These are phyloP conservation scores for Leccinum longicurvipes DNA, from an alignment of 768 basidiomycete genomes.

Conservation along the genomic window DNA sequence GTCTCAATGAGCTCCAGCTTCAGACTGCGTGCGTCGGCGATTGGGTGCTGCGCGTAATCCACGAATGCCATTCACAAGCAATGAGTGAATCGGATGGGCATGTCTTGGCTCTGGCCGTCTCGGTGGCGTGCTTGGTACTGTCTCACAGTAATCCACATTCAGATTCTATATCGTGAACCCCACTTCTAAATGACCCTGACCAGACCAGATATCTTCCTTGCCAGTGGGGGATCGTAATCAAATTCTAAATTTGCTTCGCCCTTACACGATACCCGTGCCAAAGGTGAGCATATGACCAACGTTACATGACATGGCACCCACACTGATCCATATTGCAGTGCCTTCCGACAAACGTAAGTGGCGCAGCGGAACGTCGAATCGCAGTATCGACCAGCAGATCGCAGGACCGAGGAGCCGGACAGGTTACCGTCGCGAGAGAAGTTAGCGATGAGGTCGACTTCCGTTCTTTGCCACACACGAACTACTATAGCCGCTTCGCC, in stretches of 20 bases:
- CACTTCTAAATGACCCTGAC: conserved; percentile 26
- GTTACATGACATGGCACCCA: conserved; percentile 1
- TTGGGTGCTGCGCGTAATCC: conserved; percentile 25
- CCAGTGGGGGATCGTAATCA: conserved; percentile 37
- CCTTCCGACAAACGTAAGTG: conserved; percentile 27
- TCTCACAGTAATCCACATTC: conserved; percentile 35
- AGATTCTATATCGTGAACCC: conserved; percentile 21
- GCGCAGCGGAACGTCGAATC: conserved; percentile 14
- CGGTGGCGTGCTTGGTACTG: conserved; percentile 34
- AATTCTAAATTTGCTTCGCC: conserved; percentile 41
- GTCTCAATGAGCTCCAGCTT: conserved; percentile 46
- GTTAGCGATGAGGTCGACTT: conserved; percentile 9
- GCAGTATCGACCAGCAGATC: conserved; percentile 21
- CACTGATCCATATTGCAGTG: conserved; percentile 24
- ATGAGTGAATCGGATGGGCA: conserved; percentile 9
- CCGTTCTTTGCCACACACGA: conserved; percentile 9
- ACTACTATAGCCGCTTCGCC: conserved; percentile 20
- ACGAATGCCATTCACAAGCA: conserved; percentile 11
- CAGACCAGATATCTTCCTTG: conserved; percentile 39
- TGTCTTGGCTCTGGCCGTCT: conserved; percentile 26
- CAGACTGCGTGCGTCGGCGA: conserved; percentile 37
- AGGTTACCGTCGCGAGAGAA: background rate
- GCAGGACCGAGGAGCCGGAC: conserved; percentile 19
- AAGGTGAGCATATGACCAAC: conserved; percentile 26
- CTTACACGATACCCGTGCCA: conserved; percentile 31